Conservation (phyloP, 2,329 filamentous ascomycete species). For the Fusarium sp. region DNA sequence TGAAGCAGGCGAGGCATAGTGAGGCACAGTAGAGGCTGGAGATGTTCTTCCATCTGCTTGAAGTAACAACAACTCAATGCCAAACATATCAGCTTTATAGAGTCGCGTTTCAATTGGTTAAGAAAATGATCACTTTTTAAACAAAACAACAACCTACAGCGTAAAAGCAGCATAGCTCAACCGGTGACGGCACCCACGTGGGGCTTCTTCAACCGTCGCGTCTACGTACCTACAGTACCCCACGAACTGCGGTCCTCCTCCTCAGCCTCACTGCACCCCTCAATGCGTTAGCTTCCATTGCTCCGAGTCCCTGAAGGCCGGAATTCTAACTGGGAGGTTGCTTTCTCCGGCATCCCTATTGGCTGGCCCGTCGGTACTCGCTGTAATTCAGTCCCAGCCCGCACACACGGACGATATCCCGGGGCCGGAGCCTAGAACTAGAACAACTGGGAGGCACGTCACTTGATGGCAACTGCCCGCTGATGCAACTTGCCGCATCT, state of each 20-base stretch:
- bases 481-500: conserved; percentile 37
- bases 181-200: conserved; percentile 9
- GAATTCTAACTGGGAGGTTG: background rate
- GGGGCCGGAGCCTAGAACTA: background rate
- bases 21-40: background rate
- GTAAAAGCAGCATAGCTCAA: background rate
- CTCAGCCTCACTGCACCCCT: conserved; percentile 21
- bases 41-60: background rate
- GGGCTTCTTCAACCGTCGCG: conserved; percentile 3
- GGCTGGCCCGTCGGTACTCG: conserved; percentile 7
- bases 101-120: background rate
- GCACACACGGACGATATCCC: background rate
- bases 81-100: background rate
- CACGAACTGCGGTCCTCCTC: conserved; percentile 1
- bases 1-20: background rate
- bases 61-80: background rate
- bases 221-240: conserved; percentile 20
- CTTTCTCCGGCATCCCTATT: conserved; percentile 20
- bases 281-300: conserved; percentile 40
- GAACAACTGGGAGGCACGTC: conserved; percentile 33
- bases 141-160: background rate
- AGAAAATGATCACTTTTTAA: background rate
- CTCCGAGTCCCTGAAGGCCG: conserved; percentile 30
- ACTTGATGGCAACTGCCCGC: conserved; percentile 35
- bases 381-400: background rate